Conservation (phyloP, 257 asterid genomes). For the Solanum habrochaites region DNA sequence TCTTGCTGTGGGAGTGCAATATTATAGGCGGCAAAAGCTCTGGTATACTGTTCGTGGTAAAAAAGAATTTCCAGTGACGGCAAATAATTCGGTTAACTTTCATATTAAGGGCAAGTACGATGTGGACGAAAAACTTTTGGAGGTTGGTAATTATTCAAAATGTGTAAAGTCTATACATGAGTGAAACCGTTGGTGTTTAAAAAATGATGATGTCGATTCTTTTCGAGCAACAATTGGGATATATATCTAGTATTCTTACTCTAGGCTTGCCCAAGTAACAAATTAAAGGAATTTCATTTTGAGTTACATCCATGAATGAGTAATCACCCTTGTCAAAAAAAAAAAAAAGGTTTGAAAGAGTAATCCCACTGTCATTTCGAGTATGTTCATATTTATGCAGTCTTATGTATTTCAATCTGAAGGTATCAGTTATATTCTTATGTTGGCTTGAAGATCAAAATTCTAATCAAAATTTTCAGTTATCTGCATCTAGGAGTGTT, state of each 20-base stretch:
- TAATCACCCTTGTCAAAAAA: neutral
- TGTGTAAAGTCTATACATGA: neutral
- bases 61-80: constrained; percentile 52
- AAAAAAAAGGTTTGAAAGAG: neutral
- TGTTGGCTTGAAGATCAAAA: neutral
- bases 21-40: constrained; percentile 37
- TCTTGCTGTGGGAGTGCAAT: constrained; percentile 55
- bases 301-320: neutral
- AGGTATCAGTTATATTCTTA: neutral
- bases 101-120: constrained; percentile 55
- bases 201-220: neutral
- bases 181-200: neutral
- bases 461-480: neutral
- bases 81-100: constrained; percentile 39
- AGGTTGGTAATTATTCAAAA: constrained; percentile 20
- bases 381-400: neutral
- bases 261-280: neutral
- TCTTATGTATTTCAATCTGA: neutral
- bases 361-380: neutral
- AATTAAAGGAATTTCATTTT: neutral
- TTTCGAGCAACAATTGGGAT: neutral
- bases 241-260: neutral
- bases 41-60: constrained; percentile 54
- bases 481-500: neutral
- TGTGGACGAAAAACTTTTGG: constrained; percentile 43